These are phyloP conservation scores for Stylonectria norvegica DNA, from an alignment of 2,329 filamentous ascomycete species.

Conservation along the genomic window DNA sequence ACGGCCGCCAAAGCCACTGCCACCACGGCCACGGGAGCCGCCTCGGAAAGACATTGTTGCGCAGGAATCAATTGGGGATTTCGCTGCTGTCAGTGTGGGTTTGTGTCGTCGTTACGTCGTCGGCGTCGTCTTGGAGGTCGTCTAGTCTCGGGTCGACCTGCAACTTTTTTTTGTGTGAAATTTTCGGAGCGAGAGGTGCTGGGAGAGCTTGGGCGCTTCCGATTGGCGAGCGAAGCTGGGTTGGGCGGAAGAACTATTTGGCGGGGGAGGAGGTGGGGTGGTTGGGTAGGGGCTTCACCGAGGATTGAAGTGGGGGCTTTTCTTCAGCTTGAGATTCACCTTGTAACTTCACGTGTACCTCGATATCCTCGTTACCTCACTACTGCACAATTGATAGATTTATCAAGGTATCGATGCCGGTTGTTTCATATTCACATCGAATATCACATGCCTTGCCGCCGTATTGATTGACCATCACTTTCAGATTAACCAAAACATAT, in stretches of 20 bases:
- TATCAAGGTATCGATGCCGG: too few species aligned
- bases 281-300: slow-evolving; percentile 1
- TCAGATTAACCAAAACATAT: too few species aligned
- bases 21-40: slow-evolving; percentile 34
- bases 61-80: slow-evolving; percentile 10
- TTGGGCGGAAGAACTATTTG: slow-evolving; percentile 20
- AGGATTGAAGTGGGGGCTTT: background rate
- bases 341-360: too few species aligned
- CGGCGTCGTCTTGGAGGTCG: slow-evolving; percentile 7
- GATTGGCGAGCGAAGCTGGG: slow-evolving; percentile 14
- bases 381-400: too few species aligned
- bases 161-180: slow-evolving; percentile 31
- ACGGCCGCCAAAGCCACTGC: slow-evolving; percentile 33
- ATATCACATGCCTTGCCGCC: too few species aligned
- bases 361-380: too few species aligned
- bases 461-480: too few species aligned
- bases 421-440: too few species aligned
- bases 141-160: slow-evolving; percentile 10
- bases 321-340: too few species aligned
- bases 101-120: slow-evolving; percentile 9
- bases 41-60: slow-evolving; percentile 39
- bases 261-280: slow-evolving; percentile 9
- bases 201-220: slow-evolving; percentile 14
- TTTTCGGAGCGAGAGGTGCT: slow-evolving; percentile 21
- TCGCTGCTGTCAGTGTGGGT: slow-evolving; percentile 3